These are phyloP conservation scores for Fusarium pseudoanthophilum DNA, from an alignment of 2,329 filamentous ascomycete species.

Conservation along the genomic window DNA sequence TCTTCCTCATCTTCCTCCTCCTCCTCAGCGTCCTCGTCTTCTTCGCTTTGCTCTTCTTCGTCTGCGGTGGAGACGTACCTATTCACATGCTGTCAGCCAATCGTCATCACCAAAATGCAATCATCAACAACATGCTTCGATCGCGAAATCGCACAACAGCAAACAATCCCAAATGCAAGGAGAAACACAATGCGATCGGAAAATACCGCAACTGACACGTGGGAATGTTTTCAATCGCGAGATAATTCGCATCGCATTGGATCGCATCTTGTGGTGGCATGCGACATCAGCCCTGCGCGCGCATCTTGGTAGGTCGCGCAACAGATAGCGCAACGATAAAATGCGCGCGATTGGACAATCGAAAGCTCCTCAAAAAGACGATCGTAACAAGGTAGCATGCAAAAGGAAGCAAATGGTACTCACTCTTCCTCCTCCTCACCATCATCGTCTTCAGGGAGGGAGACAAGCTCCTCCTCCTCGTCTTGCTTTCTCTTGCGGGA, in stretches of 20 bases:
- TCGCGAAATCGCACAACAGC: neutral
- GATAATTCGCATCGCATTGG: neutral
- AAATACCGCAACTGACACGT: neutral
- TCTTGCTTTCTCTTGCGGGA: slow-evolving; percentile 68
- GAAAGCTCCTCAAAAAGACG: neutral
- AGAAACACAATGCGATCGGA: neutral
- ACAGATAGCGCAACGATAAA: slow-evolving; percentile 16
- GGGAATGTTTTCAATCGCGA: slow-evolving; percentile 3
- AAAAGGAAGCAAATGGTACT: slow-evolving; percentile 43
- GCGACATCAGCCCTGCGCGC: slow-evolving; percentile 38
- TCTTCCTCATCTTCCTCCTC: slow-evolving; percentile 52
- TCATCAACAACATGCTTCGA: neutral
- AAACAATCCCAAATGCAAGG: neutral
- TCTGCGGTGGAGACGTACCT: slow-evolving; percentile 54
- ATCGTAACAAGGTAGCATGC: slow-evolving; percentile 3
- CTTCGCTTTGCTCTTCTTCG: slow-evolving; percentile 56
- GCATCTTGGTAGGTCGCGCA: slow-evolving; percentile 29
- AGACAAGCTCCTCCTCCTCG: slow-evolving; percentile 63
- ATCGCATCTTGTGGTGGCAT: slow-evolving; percentile 19
- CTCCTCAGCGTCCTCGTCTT: slow-evolving; percentile 53
- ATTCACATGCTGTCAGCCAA: slow-evolving; percentile 25
- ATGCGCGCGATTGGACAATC: slow-evolving; percentile 30
- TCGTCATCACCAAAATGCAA: slow-evolving; percentile 7
- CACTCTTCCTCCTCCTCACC: slow-evolving; percentile 66
- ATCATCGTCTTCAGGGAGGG: slow-evolving; percentile 63